Evolutionary conservation across 106 monocot species (phyloP), one percentile per base, ranked within the genome.

Genomic region (Dioscorea alata): DNA sequence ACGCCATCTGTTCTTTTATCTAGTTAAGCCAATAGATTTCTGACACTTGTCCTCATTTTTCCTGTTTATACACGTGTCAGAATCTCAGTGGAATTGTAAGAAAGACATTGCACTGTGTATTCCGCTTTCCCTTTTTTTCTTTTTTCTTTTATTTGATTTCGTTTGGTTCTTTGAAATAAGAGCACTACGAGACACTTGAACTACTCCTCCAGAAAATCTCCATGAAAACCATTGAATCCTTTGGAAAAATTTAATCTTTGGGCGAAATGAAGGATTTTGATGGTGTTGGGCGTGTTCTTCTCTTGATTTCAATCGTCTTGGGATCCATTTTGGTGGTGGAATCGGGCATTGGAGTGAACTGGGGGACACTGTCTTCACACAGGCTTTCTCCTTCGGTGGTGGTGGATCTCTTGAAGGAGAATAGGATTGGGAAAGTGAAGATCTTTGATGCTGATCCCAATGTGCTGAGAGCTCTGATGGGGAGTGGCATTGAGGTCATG

Each of bases 401-500:
- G 54, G 92, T 97, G 74, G 86, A 89, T 72, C 86, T 97, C 49
- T 18, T 97, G 75, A 82, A 60, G 74, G 69, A 80, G 33, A 97
- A 97, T 69, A 78, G 65, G 75, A 92, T 97, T 35, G 60, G 58
- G 15, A 97, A 92, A 71, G 96, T 92, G 67, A 97, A 97, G 82
- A 84, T 97, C 35, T 97, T 97, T 75, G 96, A 92, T 23, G 54
- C 92, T 13, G 80, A 92, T 66, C 86, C 84, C 4, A 31, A 63
- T 8, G 74, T 87, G 19, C 72, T 97, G n/a, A 75, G 80, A 60
- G 92, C 96, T 49, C 67, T 92, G 63, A 81, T 72, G 82, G 96
- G 92, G 13, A 92, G 89, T 71, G 82, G 89, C 33, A 83, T 92
- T 50, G 73, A 97, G 73, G 89, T 97, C 18, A 97, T 92, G 89